Base-by-base conservation (phyloP, 345 rosid species). In the Gossypium longicalyx region DNA sequence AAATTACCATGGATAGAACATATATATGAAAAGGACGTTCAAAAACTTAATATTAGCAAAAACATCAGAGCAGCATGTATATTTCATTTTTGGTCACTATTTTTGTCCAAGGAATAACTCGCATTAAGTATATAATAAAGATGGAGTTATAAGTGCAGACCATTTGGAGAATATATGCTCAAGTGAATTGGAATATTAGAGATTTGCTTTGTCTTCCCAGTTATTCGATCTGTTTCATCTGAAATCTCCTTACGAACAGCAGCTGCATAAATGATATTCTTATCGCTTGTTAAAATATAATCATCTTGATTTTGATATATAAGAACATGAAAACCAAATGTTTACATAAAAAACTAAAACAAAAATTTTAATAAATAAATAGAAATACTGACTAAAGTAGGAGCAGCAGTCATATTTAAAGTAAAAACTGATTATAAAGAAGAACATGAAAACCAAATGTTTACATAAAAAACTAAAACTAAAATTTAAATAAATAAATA, bases 131-230 rank as follows among this genome's bases (percentile, higher is more conserved):
- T 25, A 48, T n/a, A 41, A 48, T 68, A 25, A 48, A 44, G 72
- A 74, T 61, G 56, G 44, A 77, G 62, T 52, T 25, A 5, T 52
- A 73, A 69, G 76, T 73, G 85, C 91, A 75, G 67, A 94, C 98
- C 98, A 72, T 89, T 85, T 75, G 98, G 98, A 68, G 94, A 89
- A 78, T 88, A 89, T 72, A 89, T 85, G 74, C 94, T 89, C 57
- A 89, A 80, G 2, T 90, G 94, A 78, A 90, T 90, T n/a, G 94
- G 94, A 71, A 86, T 23, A 71, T 90, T 88, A 52, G 94, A 90
- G 68, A 90, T 89, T 70, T 85, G 89, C 85, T 89, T 89, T 58
- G 89, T 23, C 76, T 85, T 86, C 74, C 90, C 91, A 58, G 91
- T 88, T 72, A 88, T 86, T 25, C 91, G 85, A 83, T 89, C 94